These are phyloP conservation scores for Microdochium nivale DNA, from an alignment of 2,329 filamentous ascomycete species.

Conservation along the genomic window DNA sequence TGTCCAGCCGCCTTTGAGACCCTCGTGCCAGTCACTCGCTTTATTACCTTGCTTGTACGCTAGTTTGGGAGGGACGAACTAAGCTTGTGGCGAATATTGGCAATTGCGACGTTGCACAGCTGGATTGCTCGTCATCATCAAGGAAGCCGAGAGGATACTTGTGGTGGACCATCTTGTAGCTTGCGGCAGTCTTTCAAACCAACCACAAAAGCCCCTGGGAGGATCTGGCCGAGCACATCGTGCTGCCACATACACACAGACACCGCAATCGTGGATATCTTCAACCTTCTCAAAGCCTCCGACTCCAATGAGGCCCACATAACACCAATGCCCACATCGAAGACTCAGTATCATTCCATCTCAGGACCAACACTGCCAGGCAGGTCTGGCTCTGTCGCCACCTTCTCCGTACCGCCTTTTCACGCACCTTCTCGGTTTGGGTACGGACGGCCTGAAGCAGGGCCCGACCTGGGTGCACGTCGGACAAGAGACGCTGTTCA, in stretches of 20 bases:
- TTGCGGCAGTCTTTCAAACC: background rate
- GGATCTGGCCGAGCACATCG: background rate
- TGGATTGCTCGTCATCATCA: too few relatives aligned
- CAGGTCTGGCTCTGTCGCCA: constrained; percentile 2
- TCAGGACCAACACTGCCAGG: constrained; percentile 4
- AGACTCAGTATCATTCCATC: constrained; percentile 26
- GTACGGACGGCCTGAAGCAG: background rate
- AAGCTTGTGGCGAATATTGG: too few relatives aligned
- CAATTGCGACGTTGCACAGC: too few relatives aligned
- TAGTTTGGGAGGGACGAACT: too few relatives aligned
- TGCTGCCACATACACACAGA: constrained; percentile 5
- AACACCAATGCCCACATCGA: constrained; percentile 23
- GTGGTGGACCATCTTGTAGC: too few relatives aligned
- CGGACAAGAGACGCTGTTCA: constrained; percentile 7
- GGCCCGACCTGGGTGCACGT: constrained; percentile 4
- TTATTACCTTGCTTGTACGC: too few relatives aligned
- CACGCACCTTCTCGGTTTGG: background rate
- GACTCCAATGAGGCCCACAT: constrained; percentile 61
- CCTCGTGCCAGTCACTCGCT: too few relatives aligned
- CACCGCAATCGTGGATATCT: constrained; percentile 88
- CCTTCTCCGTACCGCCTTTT: background rate
- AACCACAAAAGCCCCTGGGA: background rate
- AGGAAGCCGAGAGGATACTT: too few relatives aligned
- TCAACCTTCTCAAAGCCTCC: constrained; percentile 70
- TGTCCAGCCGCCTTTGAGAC: too few relatives aligned